phyloP scores from a whole-genome alignment of 306 rosid genomes.

The Fragaria iinumae region DNA sequence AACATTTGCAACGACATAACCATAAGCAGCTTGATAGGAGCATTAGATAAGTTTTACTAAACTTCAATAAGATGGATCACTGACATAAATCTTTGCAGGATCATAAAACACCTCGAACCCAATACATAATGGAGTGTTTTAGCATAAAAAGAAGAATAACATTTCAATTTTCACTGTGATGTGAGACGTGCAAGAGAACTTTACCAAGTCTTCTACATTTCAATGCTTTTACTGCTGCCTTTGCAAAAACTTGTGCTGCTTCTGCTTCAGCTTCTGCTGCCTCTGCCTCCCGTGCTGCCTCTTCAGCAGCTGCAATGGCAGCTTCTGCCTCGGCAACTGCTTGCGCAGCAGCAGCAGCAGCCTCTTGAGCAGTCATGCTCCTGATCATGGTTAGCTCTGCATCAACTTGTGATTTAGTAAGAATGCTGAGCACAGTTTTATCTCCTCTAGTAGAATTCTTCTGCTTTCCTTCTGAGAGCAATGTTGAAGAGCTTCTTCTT shows the following conservation, averaged over 20 bases:
- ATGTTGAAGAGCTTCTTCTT: slow-evolving; percentile 47
- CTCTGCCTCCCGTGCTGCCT: slow-evolving; percentile 92
- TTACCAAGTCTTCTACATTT: slow-evolving; percentile 59
- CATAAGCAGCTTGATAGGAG: slow-evolving; percentile 11
- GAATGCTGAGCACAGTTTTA: slow-evolving; percentile 47
- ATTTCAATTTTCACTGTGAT: background rate
- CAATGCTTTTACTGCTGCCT: slow-evolving; percentile 84
- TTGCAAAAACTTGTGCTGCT: slow-evolving; percentile 86
- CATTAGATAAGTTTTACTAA: background rate
- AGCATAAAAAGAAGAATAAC: background rate
- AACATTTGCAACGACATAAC: slow-evolving; percentile 27
- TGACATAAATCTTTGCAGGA: background rate
- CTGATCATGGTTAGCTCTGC: slow-evolving; percentile 68
- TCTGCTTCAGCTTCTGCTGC: slow-evolving; percentile 93
- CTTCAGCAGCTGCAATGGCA: slow-evolving; percentile 87
- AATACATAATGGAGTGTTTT: background rate
- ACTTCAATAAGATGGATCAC: background rate
- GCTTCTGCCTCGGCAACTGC: slow-evolving; percentile 96
- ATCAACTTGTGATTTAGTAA: slow-evolving; percentile 68
- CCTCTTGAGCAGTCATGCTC: slow-evolving; percentile 84
- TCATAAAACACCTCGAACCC: background rate
- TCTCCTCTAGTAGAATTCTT: slow-evolving; percentile 52
- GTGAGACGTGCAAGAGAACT: background rate
- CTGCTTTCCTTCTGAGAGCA: slow-evolving; percentile 50
- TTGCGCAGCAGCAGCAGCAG: slow-evolving; percentile 80